Evolutionary conservation across 108 stramenopile species (phyloP).

Genomic region (Aureococcus anophagefferens): DNA sequence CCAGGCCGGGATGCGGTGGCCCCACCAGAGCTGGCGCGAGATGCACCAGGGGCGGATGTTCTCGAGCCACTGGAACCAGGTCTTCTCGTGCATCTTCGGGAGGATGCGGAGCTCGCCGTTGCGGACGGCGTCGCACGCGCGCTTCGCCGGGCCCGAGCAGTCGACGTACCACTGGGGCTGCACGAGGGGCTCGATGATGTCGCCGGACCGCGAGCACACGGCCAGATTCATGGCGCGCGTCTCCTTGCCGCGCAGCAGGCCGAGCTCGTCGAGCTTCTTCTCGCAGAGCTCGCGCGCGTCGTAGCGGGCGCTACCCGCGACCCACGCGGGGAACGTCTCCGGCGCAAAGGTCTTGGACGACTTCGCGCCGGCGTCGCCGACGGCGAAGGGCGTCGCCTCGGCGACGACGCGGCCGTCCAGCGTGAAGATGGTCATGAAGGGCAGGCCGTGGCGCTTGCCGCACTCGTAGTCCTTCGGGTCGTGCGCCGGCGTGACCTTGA

Average conservation of each 20-base stretch:
- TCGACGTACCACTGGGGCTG: slow-evolving; percentile 99
- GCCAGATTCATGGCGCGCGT: slow-evolving; percentile 93
- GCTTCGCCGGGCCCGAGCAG: slow-evolving; percentile 86
- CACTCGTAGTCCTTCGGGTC: slow-evolving; percentile 99
- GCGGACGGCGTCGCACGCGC: slow-evolving; percentile 80
- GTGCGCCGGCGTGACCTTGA: slow-evolving; percentile 98
- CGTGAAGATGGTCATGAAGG: slow-evolving; percentile 79
- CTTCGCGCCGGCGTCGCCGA: not conserved
- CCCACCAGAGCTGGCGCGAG: slow-evolving; percentile 99
- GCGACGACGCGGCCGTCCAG: slow-evolving; percentile 84
- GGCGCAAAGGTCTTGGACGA: too few relatives aligned
- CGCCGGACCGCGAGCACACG: slow-evolving; percentile 88
- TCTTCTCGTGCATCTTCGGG: slow-evolving; percentile 79
- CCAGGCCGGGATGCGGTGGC: slow-evolving; percentile 99
- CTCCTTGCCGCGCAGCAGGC: slow-evolving; percentile 83
- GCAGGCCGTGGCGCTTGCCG: slow-evolving; percentile 86
- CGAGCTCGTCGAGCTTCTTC: slow-evolving; percentile 82
- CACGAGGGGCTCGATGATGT: slow-evolving; percentile 97
- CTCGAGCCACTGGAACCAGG: slow-evolving; percentile 63
- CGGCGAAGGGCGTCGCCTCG: slow-evolving; percentile 12
- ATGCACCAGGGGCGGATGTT: slow-evolving; percentile 98
- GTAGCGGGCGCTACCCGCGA: slow-evolving; percentile 94
- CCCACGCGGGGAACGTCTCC: slow-evolving; percentile 31
- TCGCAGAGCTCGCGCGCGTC: slow-evolving; percentile 93
- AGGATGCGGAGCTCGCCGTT: slow-evolving; percentile 86